Evolutionary conservation across 495 filamentous ascomycete genomes (phyloP), one percentile per base, ranked within the genome.

Genomic region (Aspergillus panamensis): DNA sequence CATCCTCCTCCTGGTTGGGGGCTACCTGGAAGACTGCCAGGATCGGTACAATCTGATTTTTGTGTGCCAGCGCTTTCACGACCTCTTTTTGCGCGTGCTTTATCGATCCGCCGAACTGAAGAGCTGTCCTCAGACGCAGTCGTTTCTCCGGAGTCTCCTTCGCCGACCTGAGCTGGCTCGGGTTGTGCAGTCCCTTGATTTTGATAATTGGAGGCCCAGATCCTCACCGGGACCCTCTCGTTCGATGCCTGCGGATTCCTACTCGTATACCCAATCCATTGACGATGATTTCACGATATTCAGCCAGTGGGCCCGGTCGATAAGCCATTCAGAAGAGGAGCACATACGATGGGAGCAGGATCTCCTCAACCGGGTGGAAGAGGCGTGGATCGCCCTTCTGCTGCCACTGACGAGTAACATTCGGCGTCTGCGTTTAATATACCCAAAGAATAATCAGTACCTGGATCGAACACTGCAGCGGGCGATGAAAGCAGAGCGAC

Each of bases 21-120:
- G 73, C 37, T 64, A 57, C 3, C 25, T 72, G 20, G 62, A 74
- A 37, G 39, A 61, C 8, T 65, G 66, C 29, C 21, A 30, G 32
- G 70, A 74, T 20, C 61, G 72, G 17, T 68, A 65, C 56, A 70
- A 73, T 30, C 63, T 71, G n/a, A 33, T 70, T 30, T 66, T 74
- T 37, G 65, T 68, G 17, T 71, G 58, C 40, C 63, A 32, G 8
- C 66, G 60, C 17, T 74, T 74, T 20, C 63, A 73, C 25, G 58
- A 68, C n/a, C 45, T 73, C 5, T 72, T 73, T 30, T 56, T 68
- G 9, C 59, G 66, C 4, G 50, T 70, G 6, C 48, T 72, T 5
- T 74, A 70, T 39, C 60, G 61, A 37, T 48, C 50, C 1, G 70
- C 61, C 0, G 32, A 54, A 0, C 48, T 74, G 14, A 61, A 64